A percentile compares a stretch with the other conserved stretches of the same genome.
Evolutionary conservation across 257 asterid species (phyloP).

Genomic region (Solanum pennellii): DNA sequence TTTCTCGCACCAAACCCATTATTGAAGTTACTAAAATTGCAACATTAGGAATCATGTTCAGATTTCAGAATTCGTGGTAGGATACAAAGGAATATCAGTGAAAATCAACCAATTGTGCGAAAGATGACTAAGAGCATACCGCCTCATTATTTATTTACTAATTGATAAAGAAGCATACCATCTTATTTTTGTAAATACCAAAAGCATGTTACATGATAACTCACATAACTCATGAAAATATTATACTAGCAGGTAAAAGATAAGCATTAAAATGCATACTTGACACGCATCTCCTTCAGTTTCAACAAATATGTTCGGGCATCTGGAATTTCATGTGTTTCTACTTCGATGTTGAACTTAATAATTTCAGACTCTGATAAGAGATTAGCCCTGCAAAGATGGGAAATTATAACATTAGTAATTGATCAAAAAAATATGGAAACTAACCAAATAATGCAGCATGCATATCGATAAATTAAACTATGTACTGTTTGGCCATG

Average conservation of each 20-base stretch:
- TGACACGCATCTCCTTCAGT: slow-evolving; percentile 70
- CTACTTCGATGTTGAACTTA: slow-evolving; percentile 61
- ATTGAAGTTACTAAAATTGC: not conserved
- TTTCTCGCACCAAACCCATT: not conserved
- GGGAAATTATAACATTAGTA: not conserved
- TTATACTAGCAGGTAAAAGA: not conserved
- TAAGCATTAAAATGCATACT: slow-evolving; percentile 39
- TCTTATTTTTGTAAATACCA: not conserved
- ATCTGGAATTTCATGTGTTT: slow-evolving; percentile 77
- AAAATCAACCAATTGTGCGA: not conserved
- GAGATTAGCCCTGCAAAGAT: slow-evolving; percentile 65
- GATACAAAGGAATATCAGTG: not conserved
- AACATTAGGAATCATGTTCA: not conserved
- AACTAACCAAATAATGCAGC: not conserved
- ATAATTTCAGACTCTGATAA: slow-evolving; percentile 84
- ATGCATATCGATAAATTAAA: not conserved
- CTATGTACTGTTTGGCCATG: not conserved
- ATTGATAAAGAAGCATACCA: not conserved
- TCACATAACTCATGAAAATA: not conserved
- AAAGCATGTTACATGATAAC: not conserved
- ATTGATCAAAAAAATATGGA: not conserved
- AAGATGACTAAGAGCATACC: not conserved
- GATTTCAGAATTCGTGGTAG: not conserved
- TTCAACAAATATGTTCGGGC: slow-evolving; percentile 76
- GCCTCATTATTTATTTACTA: not conserved